Evolutionary conservation across 2,329 filamentous ascomycete genomes (phyloP), one percentile per base, ranked within the genome.

Genomic region (Venturia aucupariae): DNA sequence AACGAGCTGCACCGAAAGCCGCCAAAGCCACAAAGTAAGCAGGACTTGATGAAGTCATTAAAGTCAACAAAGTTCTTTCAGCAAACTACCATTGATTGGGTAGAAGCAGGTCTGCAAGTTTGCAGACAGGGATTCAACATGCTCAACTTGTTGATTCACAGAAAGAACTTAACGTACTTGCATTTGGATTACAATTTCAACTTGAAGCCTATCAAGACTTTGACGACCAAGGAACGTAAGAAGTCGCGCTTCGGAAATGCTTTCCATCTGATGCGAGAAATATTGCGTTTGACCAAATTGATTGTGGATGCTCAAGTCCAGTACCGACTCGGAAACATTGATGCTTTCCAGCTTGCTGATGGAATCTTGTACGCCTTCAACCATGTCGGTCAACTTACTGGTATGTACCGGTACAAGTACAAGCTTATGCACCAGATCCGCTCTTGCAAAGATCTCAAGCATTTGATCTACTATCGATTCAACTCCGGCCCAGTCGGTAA

Each of bases 331-430:
- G 95, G 95, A 66, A 99, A 99, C 72, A 97, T 99, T 68, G 94
- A 99, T 76, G 94, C 95, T 44, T 99, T 99, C 81, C 94, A 99
- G 76, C 86, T 99, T 68, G 94, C 94, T 3, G 94, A 99, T 75
- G 94, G 94, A 75, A 99, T 99, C 65, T 81, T 97, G n/a, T 99
- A 99, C 71, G 95, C 94, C 22, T 99, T 99, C 80, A 99, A 99
- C 78, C 94, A 99, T 71, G 94, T 99, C 65, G 94, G 94, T 67
- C 95, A 99, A 76, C 81, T 99, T 67, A 99, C 94, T 19, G 94
- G 94, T 74, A 99, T 99, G 94, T 99, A 99, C 78, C 89, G 94
- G 67, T 99, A 99, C 84, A 99, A 99, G 82, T 99, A 99, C 81
- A 99, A 99, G 82, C 83, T 99, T 65, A 99, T 99, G 94, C 94